Conservation (phyloP, 2,329 filamentous ascomycete genomes). For the Purpureocillium takamizusanense region DNA sequence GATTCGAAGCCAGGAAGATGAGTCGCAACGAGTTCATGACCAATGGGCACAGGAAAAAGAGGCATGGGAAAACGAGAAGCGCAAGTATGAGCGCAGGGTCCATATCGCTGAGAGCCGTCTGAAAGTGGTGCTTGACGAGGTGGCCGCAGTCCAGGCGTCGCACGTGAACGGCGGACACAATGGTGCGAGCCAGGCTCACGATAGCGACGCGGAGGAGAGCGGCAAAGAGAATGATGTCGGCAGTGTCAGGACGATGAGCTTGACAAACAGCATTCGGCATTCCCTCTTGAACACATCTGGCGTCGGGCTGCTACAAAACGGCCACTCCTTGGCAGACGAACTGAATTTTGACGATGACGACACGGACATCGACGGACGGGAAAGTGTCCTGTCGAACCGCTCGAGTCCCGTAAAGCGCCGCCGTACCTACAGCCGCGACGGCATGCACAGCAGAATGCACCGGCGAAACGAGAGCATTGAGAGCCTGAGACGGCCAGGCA, state of each 20-base stretch:
- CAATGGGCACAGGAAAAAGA: constrained; percentile 81
- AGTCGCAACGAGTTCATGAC: constrained; percentile 66
- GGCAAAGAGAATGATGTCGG: constrained; percentile 60
- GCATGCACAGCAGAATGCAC: constrained; percentile 38
- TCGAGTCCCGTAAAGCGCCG: constrained; percentile 34
- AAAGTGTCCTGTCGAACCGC: constrained; percentile 46
- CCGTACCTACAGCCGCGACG: constrained; percentile 50
- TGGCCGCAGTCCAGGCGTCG: constrained; percentile 59
- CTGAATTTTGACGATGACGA: constrained; percentile 72
- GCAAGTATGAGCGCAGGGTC: constrained; percentile 72
- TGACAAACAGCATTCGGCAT: constrained; percentile 63
- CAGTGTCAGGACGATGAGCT: constrained; percentile 64
- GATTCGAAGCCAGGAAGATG: constrained; percentile 70
- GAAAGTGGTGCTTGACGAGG: constrained; percentile 76
- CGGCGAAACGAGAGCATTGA: constrained; percentile 50
- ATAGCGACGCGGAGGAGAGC: constrained; percentile 53
- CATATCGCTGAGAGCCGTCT: constrained; percentile 86
- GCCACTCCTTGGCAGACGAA: constrained; percentile 81
- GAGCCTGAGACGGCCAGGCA: constrained; percentile 45
- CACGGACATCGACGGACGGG: constrained; percentile 62
- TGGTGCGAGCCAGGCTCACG: constrained; percentile 25
- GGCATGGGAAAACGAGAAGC: constrained; percentile 73
- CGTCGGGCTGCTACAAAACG: constrained; percentile 41
- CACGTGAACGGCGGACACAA: constrained; percentile 32
- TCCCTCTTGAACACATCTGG: constrained; percentile 53